Conservation (phyloP, 306 rosid species). For the Amphicarpaea edgeworthii region DNA sequence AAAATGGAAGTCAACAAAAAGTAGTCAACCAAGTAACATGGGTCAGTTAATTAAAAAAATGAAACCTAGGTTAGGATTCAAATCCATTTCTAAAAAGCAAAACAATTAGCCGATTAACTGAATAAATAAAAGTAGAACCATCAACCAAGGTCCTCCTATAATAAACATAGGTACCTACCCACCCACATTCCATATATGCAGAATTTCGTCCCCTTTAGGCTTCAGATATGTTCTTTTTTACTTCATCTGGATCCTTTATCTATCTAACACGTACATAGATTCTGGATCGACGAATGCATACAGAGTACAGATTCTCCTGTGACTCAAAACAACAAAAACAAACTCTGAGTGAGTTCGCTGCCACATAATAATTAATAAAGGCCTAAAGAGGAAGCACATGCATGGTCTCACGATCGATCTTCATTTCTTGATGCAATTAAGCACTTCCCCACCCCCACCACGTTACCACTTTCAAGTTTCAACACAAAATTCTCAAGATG, state of each 20-base stretch:
- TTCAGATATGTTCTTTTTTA: constrained; percentile 2
- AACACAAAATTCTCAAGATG: background rate
- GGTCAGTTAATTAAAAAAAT: background rate
- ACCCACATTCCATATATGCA: constrained; percentile 11
- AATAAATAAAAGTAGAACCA: constrained; percentile 1
- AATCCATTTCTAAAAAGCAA: constrained; percentile 8
- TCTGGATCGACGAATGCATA: constrained; percentile 14
- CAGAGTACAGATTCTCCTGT: background rate
- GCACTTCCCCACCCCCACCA: background rate
- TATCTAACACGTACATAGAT: background rate
- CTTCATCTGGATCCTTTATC: background rate
- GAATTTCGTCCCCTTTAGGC: background rate
- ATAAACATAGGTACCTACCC: background rate
- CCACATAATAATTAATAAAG: constrained; percentile 37
- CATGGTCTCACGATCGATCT: background rate
- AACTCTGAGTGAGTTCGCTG: constrained; percentile 14
- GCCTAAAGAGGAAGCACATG: background rate
- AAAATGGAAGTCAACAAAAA: background rate
- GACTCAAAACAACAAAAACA: constrained; percentile 16
- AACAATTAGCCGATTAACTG: background rate
- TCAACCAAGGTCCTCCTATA: background rate
- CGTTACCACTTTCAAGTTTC: background rate
- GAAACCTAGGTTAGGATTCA: constrained; percentile 9
- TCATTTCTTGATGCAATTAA: constrained; percentile 8
- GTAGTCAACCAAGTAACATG: background rate